Base-by-base conservation (phyloP, 2,329 filamentous ascomycete genomes). In the Epichloe sylvatica region DNA sequence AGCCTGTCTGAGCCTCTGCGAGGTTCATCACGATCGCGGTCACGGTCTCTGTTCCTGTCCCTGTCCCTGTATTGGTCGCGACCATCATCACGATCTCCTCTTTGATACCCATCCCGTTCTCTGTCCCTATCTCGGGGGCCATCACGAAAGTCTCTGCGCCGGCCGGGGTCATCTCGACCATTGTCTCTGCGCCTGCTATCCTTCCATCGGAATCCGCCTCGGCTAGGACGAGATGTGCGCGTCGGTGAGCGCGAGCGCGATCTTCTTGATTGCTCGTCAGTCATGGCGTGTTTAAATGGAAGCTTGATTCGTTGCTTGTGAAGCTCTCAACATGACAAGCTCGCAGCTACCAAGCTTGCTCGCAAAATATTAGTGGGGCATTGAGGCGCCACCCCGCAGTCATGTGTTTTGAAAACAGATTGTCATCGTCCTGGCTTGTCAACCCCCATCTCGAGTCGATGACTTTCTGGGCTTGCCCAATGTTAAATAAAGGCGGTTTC, bases 131-230 rank as follows among this genome's bases (percentile, higher is more conserved):
- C 64, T 53, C 63, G 67, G n/a, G 70, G 70, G 40, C 69, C 63
- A 23, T 68, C 68, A 19, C 69, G 67, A 50, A 70, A 70, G 44
- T 78, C 73, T 54, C 76, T 66, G 50, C 66, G 66, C 15, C 56
- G 54, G 51, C 70, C 57, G 41, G 52, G 47, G 17, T 62, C 56
- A 43, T 62, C 60, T 41, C 65, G 62, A 17, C 72, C 68, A 37
- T 67, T 64, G 6, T 62, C 63, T 53, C 72, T 68, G 47, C 74
- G 69, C 57, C 72, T 72, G 46, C 71, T 75, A 48, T 78, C 75
- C 57, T 81, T 82, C 70, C 74, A 81, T 55, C 72, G 73, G 56
- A 81, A 78, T 9, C 77, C 76, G 4, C 74, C 51, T 21, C 53
- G 72, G 45, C 54, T 59, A 35, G 55, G 51, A 34, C 55, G 59